Percentiles rank a stretch among this genome's conserved stretches.
Conservation (phyloP, 2,329 filamentous ascomycete species). For the Escovopsis sp. region DNA sequence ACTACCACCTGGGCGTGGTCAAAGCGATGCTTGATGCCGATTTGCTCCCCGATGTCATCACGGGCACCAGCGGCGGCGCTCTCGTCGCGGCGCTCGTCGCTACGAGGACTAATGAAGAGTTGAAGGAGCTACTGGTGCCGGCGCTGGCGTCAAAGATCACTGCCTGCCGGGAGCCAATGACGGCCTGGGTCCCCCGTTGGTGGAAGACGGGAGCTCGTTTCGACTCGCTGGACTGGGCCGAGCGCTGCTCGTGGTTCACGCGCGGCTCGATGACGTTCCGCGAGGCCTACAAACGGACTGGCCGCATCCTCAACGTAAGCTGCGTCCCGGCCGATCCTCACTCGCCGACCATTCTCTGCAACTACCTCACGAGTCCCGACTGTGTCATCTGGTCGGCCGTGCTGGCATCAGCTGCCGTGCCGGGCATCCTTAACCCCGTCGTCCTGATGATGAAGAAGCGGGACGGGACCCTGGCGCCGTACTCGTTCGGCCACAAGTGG, state of each 20-base stretch:
- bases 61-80: conserved; percentile 88
- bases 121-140: conserved; percentile 72
- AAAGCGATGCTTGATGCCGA: conserved; percentile 79
- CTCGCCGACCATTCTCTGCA: conserved; percentile 79
- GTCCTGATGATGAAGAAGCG: conserved; percentile 81
- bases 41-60: conserved; percentile 83
- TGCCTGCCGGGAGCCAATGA: conserved; percentile 66
- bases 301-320: conserved; percentile 86
- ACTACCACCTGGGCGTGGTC: conserved; percentile 90
- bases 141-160: conserved; percentile 74
- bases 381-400: conserved; percentile 98
- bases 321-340: conserved; percentile 95
- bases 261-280: conserved; percentile 84
- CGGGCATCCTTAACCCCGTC: conserved; percentile 87
- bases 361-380: conserved; percentile 88
- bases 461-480: conserved; percentile 66
- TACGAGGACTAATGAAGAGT: conserved; percentile 81
- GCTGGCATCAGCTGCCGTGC: conserved; percentile 85
- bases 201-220: conserved; percentile 88
- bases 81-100: conserved; percentile 76
- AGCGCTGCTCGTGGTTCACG: conserved; percentile 76
- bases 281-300: conserved; percentile 87
- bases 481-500: conserved; percentile 98
- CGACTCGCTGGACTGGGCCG: conserved; percentile 85
- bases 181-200: conserved; percentile 70